phyloP scores from a whole-genome alignment of 805 yeast species.

The Yamadazyma paraphyllophila region DNA sequence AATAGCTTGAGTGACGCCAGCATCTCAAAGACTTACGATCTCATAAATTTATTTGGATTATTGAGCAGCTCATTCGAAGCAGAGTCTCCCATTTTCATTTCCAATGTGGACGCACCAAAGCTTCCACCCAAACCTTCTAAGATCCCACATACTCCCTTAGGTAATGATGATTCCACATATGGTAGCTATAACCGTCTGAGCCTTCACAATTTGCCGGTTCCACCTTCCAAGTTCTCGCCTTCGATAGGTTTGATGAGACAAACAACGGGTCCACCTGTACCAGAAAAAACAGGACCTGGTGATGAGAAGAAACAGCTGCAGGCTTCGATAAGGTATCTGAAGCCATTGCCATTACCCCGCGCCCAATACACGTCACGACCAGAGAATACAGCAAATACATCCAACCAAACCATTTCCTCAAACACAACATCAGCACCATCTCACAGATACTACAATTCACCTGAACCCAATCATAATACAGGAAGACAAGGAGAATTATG shows the following conservation, averaged over 20 bases:
- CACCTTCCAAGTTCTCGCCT: too few species aligned
- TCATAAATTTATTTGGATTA: slow-evolving; percentile 30
- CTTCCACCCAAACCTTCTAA: slow-evolving; percentile 5
- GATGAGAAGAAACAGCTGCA: background rate
- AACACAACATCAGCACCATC: too few species aligned
- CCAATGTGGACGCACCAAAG: slow-evolving; percentile 2
- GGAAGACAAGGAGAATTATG: too few species aligned
- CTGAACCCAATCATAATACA: too few species aligned
- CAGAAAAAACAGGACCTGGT: background rate
- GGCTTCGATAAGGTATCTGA: background rate
- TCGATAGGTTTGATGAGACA: background rate
- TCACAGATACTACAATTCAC: too few species aligned
- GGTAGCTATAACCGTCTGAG: too few species aligned
- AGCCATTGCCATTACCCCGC: background rate
- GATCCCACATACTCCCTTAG: too few species aligned
- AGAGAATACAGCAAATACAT: too few species aligned
- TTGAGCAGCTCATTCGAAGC: slow-evolving; percentile 33
- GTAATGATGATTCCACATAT: too few species aligned
- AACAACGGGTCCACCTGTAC: slow-evolving; percentile 6
- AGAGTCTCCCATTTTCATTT: slow-evolving; percentile 4
- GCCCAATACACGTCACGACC: too few species aligned
- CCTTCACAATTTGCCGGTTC: too few species aligned
- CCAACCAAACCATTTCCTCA: too few species aligned
- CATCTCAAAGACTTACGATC: slow-evolving; percentile 18
- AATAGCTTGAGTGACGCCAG: slow-evolving; percentile 11